These are phyloP conservation scores for Tricholomella constricta DNA, from an alignment of 768 basidiomycete genomes.

Conservation along the genomic window DNA sequence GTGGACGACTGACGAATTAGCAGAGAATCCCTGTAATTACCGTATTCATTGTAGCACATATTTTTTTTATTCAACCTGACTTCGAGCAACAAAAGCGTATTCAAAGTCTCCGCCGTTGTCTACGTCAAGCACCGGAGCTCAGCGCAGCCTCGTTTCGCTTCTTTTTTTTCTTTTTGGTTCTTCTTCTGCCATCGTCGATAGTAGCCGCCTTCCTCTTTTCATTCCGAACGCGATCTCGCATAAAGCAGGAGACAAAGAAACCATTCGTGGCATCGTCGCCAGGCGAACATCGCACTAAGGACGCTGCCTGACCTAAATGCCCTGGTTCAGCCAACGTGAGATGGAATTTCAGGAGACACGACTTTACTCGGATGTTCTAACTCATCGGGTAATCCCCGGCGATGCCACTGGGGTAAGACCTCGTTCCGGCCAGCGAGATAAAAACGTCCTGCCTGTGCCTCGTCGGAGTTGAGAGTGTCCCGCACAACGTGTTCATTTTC, in stretches of 20 bases:
- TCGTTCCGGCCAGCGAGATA: conserved; percentile 62
- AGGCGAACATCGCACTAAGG: conserved; percentile 72
- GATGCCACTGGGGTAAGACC: conserved; percentile 80
- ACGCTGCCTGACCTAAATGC: conserved; percentile 52
- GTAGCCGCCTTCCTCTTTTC: conserved; percentile 27
- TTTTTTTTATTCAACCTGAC: conserved; percentile 11
- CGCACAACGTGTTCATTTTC: conserved; percentile 95
- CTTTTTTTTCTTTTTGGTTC: conserved; percentile 23
- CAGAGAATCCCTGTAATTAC: conserved; percentile 13
- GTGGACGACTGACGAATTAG: conserved; percentile 21
- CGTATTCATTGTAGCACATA: conserved; percentile 12
- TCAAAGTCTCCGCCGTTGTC: background rate
- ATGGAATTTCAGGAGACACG: background rate
- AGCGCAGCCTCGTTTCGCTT: conserved; percentile 6
- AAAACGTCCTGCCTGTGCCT: conserved; percentile 65
- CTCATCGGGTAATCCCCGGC: conserved; percentile 74
- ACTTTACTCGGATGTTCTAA: conserved; percentile 56
- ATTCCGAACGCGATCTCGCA: conserved; percentile 30
- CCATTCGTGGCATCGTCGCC: conserved; percentile 91
- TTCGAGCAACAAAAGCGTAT: background rate
- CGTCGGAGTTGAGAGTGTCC: conserved; percentile 68
- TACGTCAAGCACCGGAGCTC: background rate
- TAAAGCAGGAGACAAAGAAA: conserved; percentile 97
- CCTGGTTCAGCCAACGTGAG: conserved; percentile 4
- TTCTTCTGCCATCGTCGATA: conserved; percentile 23